Evolutionary conservation across 495 filamentous ascomycete species (phyloP), one percentile per base, ranked within the genome.

Genomic region (Aspergillus campestris): DNA sequence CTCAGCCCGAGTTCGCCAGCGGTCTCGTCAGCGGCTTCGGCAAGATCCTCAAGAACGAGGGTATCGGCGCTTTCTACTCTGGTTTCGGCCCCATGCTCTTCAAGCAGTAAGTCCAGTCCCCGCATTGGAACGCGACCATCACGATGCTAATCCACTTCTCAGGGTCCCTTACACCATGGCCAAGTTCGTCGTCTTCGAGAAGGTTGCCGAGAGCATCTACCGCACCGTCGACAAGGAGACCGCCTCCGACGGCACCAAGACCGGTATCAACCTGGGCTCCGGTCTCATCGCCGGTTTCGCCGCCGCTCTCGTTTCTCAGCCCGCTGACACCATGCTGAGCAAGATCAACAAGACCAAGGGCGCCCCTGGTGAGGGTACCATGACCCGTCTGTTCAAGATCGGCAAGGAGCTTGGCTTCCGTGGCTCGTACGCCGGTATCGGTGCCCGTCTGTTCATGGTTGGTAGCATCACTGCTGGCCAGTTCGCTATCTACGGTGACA

Each of bases 331-430:
- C 62, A 97, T 97, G 92, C 82, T 98, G 58, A 84, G 78, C 75
- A 97, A 97, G 82, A 98, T 98, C 81, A 98, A 98, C 87, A 98
- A 98, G 88, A 94, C 89, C 70, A 88, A 87, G 73, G 92, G 92
- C 69, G 74, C 82, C 38, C 92, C 92, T 46, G 92, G 92, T 71
- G 91, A 98, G 79, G 82, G 91, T 64, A 98, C 89, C 60, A 84
- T 81, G 53, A 77, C 71, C 70, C 87, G 92, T 68, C 74, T 98
- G 51, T 78, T 95, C 75, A 96, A 96, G 84, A 97, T 97, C 64
- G 89, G 70, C 53, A 86, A 85, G 69, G 92, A 98, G 73, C 85
- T 98, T 56, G 92, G 92, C 61, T 56, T 98, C 57, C 78, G 79
- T 51, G 92, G 92, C 64, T 86, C 80, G 33, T 98, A 86, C 74